These are phyloP conservation scores for Candida dubliniensis DNA, from an alignment of 1,139 yeast species.

Conservation along the genomic window DNA sequence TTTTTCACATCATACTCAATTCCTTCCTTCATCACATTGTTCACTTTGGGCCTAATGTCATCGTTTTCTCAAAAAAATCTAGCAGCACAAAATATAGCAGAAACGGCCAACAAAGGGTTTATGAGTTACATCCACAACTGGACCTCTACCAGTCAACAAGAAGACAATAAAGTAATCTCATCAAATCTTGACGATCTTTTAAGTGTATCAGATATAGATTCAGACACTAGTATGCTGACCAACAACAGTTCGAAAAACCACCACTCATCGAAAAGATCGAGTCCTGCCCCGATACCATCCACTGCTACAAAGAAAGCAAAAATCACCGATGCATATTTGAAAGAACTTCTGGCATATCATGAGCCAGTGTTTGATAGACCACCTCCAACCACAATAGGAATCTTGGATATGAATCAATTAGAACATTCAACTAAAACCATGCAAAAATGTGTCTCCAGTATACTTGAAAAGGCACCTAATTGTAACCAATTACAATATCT, in stretches of 20 bases:
- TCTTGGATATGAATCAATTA: slow-evolving; percentile 39
- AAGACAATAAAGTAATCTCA: not conserved
- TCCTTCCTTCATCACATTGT: no score
- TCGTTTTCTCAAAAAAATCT: not conserved
- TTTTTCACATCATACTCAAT: no score
- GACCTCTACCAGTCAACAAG: not conserved
- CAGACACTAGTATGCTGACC: not conserved
- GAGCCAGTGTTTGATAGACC: slow-evolving; percentile 13
- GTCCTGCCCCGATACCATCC: not conserved
- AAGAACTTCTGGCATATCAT: slow-evolving; percentile 7
- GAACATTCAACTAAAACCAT: slow-evolving; percentile 45
- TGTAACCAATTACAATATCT: slow-evolving; percentile 38
- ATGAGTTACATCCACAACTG: not conserved
- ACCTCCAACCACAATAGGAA: slow-evolving; percentile 23
- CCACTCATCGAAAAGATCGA: not conserved
- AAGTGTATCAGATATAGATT: not conserved
- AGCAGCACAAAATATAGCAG: not conserved
- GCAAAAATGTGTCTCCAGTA: slow-evolving; percentile 52
- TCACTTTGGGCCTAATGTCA: not conserved
- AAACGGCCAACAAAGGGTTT: not conserved
- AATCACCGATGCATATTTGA: not conserved
- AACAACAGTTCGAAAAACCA: not conserved
- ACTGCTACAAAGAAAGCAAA: not conserved
- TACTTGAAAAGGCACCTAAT: slow-evolving; percentile 57
- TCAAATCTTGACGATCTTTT: not conserved